Evolutionary conservation across 1,139 yeast genomes (phyloP).

Genomic region (Pneumocystis oryctolagi): DNA sequence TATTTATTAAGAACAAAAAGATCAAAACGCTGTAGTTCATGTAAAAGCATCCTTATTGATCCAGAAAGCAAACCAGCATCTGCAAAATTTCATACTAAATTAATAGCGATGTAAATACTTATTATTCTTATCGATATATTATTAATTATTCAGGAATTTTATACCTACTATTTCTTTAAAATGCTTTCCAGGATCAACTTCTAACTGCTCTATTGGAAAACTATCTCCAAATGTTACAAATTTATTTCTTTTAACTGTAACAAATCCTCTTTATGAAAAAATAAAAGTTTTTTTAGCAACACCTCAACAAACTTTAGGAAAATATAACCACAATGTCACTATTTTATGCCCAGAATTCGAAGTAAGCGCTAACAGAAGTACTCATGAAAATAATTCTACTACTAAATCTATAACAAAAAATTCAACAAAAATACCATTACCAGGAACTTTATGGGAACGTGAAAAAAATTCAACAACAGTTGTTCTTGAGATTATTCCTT

Average conservation of each 20-base stretch:
- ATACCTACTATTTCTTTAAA: not conserved
- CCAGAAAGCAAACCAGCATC: slow-evolving; percentile 12
- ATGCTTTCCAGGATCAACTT: not conserved
- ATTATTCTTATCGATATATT: not conserved
- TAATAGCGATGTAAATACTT: slow-evolving; percentile 1
- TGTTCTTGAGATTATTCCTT: slow-evolving; percentile 12
- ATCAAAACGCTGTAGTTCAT: slow-evolving; percentile 17
- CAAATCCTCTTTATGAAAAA: slow-evolving; percentile 1
- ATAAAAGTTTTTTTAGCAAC: slow-evolving; percentile 2
- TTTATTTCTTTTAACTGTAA: not conserved
- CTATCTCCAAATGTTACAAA: not conserved
- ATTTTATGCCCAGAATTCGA: slow-evolving; percentile 2
- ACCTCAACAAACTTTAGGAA: not conserved
- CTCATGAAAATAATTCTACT: not conserved
- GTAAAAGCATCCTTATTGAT: slow-evolving; percentile 17
- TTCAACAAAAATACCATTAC: slow-evolving; percentile 1
- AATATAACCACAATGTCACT: not conserved
- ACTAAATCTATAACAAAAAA: not conserved
- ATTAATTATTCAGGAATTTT: slow-evolving; percentile 1
- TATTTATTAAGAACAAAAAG: slow-evolving; percentile 15
- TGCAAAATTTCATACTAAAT: not conserved
- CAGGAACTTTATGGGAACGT: slow-evolving; percentile 10
- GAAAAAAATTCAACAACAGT: slow-evolving; percentile 15
- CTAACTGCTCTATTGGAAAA: not conserved
- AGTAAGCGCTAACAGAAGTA: not conserved